phyloP scores from a whole-genome alignment of 2,329 filamentous ascomycete species.

The Fusarium setosum region DNA sequence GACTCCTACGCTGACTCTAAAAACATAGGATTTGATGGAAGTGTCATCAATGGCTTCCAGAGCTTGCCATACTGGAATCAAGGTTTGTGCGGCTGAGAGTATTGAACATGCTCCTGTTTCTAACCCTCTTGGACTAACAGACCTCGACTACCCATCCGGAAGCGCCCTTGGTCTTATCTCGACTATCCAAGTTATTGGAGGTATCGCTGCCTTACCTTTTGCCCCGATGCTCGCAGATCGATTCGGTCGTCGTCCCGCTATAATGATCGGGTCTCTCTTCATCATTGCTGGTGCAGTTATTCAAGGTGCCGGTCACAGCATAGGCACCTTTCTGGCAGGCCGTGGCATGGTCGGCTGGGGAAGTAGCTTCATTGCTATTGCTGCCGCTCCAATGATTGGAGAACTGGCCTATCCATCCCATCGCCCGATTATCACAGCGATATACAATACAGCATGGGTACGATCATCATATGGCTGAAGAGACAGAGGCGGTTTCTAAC shows the following conservation, averaged over 20 bases:
- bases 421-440: slow-evolving; percentile 52
- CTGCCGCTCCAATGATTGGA: slow-evolving; percentile 45
- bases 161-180: slow-evolving; percentile 44
- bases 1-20: neutral
- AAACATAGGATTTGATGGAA: slow-evolving; percentile 43
- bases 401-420: slow-evolving; percentile 49
- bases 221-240: slow-evolving; percentile 48
- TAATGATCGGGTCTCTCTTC: slow-evolving; percentile 19
- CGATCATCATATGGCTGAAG: neutral
- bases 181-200: slow-evolving; percentile 46
- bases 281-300: slow-evolving; percentile 38
- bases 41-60: slow-evolving; percentile 52
- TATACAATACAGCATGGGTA: slow-evolving; percentile 57
- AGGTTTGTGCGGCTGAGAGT: slow-evolving; percentile 42
- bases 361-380: slow-evolving; percentile 38
- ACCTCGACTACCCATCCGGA: slow-evolving; percentile 47
- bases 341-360: slow-evolving; percentile 46
- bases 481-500: neutral
- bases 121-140: neutral
- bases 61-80: slow-evolving; percentile 50
- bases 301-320: slow-evolving; percentile 37
- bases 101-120: too few species aligned
- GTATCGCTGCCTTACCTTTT: slow-evolving; percentile 45
- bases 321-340: slow-evolving; percentile 45
- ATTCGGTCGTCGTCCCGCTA: slow-evolving; percentile 44